Evolutionary conservation across 2,329 filamentous ascomycete genomes (phyloP), one percentile per base, ranked within the genome.

Genomic region (Xenoacremonium recifei): DNA sequence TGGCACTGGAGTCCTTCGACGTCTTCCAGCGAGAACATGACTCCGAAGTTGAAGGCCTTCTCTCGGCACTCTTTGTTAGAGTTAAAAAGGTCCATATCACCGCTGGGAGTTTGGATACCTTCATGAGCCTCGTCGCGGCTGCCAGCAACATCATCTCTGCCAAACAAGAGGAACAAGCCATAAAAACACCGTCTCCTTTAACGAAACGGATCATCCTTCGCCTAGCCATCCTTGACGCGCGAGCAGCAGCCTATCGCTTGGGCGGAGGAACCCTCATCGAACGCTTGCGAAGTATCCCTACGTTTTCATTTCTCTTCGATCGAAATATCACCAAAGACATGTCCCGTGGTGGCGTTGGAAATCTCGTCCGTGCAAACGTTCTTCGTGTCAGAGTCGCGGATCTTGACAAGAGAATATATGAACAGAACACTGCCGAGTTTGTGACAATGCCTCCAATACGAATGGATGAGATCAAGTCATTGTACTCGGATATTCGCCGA

Each of bases 31-130:
- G 17, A 21, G 38, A 20, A 5, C 30, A 49, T 9, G 19, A 16
- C 11, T 3, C 34, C 20, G 35, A 49, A 13, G 30, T 42, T 5
- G 44, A 47, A 21, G 40, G 47, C 7, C 36, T 49, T 3, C 40
- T 49, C 17, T 49, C 47, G 4, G 47, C 47, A 3, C 29, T 49
- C 2, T 49, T 47, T 36, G 44, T 49, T 6, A 44, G 44, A 17
- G 41, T 47, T 15, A 49, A 49, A 27, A 44, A 39, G 11, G 41
- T 47, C 11, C 47, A 49, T 37, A 37, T 49, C 16, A 39, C 44
- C 20, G 47, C 37, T 5, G 43, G 37, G 12, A 44, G 44, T 16
- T 37, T 41, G 6, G 39, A 42, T 17, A 37, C 40, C 3, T 47
- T 49, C 32, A 30, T 47, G 5, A 34, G 19, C 13, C 39, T 49